phyloP scores from a whole-genome alignment of 2,329 filamentous ascomycete genomes.

The Monosporascus sp. region DNA sequence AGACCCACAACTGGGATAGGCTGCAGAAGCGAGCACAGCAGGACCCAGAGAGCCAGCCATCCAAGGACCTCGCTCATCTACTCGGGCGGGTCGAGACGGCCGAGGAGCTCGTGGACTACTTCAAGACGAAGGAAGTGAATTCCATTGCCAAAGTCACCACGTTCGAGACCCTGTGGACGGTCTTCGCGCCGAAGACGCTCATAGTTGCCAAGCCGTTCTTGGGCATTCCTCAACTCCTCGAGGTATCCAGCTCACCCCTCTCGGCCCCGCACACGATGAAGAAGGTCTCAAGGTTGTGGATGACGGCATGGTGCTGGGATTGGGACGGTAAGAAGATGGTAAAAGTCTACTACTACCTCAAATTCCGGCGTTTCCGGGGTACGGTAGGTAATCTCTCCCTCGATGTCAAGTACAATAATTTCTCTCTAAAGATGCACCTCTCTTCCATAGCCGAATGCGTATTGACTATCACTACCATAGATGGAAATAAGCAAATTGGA shows the following conservation, averaged over 20 bases:
- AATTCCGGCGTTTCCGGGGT: conserved; percentile 8
- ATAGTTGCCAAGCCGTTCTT: conserved; percentile 9
- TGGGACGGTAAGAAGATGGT: conserved; percentile 10
- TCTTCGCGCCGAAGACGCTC: conserved; percentile 7
- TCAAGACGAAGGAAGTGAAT: conserved; percentile 8
- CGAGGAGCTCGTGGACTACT: conserved; percentile 9
- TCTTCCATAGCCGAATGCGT: background rate
- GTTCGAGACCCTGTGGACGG: conserved; percentile 12
- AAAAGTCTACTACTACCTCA: conserved; percentile 7
- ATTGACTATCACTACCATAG: background rate
- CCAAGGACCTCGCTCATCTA: conserved; percentile 8
- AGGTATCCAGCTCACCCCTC: conserved; percentile 6
- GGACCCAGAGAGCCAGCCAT: conserved; percentile 5
- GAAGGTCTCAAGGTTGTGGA: background rate
- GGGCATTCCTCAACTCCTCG: conserved; percentile 8
- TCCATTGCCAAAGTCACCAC: conserved; percentile 5
- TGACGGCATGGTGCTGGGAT: conserved; percentile 6
- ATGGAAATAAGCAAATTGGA: conserved; percentile 9
- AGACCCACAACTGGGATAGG: conserved; percentile 12
- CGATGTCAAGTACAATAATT: too few species aligned
- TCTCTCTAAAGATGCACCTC: too few species aligned
- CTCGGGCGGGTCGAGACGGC: conserved; percentile 4
- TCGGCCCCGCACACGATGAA: background rate
- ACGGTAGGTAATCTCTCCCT: background rate
- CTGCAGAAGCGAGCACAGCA: conserved; percentile 4